Base-by-base conservation (phyloP, 2,329 filamentous ascomycete species). In the Colletotrichum sp. region DNA sequence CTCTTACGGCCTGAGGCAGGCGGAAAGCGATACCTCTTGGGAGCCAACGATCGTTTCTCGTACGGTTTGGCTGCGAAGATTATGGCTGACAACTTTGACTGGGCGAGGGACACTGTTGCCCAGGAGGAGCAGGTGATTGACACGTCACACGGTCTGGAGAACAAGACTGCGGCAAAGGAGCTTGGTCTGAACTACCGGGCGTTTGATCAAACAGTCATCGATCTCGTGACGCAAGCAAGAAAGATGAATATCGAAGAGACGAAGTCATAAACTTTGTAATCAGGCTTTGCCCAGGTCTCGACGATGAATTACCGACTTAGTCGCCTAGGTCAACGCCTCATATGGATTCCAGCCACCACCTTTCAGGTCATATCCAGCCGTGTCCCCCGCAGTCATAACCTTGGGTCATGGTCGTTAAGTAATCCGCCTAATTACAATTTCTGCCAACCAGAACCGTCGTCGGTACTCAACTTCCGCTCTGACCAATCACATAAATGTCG, bases 61-160 rank as follows among this genome's bases (percentile, higher is more conserved):
- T 90, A 89, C 77, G 85, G 82, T 0, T 72, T 86, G 14, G 88
- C 86, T 1, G 85, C 86, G 1, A 80, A 84, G 13, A 85, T 89
- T 34, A 85, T 89, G 32, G 78, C 77, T 1, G 82, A 84, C 4
- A 80, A 82, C 30, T 89, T 90, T 77, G 78, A 81, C 1, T 84
- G 84, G 81, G 81, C 84, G 1, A 82, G 79, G 55, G 80, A 60
- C 0, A 78, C 52, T 3, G 83, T 87, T 1, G 78, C 80, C 4
- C 72, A 77, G 30, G 85, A 85, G 63, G 82, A 85, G 7, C 82
- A 85, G 72, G 65, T 72, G 24, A 81, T 85, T 10, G 83, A 86
- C 66, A 81, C 83, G 30, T 84, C 83, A 16, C 83, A 86, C 78
- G 85, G 83, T 7, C 73, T 89, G 26, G 88, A 89, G 78, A 85